Evolutionary conservation across 2,329 filamentous ascomycete genomes (phyloP), one percentile per base, ranked within the genome.

Genomic region (Neurospora crassa): DNA sequence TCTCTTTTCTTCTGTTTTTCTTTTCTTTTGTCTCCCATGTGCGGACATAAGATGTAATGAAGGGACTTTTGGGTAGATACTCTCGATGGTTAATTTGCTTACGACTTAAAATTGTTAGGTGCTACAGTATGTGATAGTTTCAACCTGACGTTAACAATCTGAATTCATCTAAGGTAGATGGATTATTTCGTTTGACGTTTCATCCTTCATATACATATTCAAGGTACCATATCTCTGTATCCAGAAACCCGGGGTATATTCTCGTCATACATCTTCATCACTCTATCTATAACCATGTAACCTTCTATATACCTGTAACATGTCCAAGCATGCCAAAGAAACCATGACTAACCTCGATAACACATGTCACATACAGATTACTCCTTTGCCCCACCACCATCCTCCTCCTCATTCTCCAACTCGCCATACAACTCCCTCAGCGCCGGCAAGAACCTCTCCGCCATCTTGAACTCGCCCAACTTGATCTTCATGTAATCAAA

Each of bases 401-500:
- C 72, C 47, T 75, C 76, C 68, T 76, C 76, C 47, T 75, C 75
- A 70, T 75, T 74, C 67, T 75, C 77, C 73, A 78, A 75, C 68
- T 80, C 82, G 72, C 85, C 84, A 75, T 91, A 85, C 72, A 91
- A 78, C 78, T 84, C 83, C 73, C 85, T 81, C 71, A 92, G 76
- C 20, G 89, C 89, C 14, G 87, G 87, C 71, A 88, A 83, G 76
- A 88, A 91, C 74, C 84, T 84, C 75, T 89, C 88, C 67, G 92
- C 84, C 79, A 90, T 85, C 72, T 86, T 86, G 74, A 93, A 92
- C 74, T 93, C 91, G 10, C 89, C 88, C 40, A 94, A 81, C 78
- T 85, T 89, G 53, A 94, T 88, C 5, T 87, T 83, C 92, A 95
- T 95, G 75, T 92, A 89, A 78, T 96, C 92, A 79, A 93, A 93